Evolutionary conservation across 148 eudicot genomes (phyloP).

Genomic region (Rhododendron williamsianum): DNA sequence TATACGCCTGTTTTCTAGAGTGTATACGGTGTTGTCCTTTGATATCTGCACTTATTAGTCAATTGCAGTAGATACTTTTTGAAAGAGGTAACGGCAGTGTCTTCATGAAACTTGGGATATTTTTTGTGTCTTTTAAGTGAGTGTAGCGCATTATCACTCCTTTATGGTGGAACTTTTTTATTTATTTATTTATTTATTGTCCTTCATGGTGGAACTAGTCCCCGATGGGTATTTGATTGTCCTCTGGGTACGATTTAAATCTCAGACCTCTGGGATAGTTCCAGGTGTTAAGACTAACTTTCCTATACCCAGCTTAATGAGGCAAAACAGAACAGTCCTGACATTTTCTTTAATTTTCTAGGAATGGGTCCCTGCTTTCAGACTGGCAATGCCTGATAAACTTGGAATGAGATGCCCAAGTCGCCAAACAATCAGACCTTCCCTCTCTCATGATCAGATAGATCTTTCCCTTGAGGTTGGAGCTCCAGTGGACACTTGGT

Average conservation of each 20-base stretch:
- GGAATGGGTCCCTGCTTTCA: conserved; percentile 84
- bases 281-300: not conserved
- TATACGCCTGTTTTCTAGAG: not conserved
- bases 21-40: not conserved
- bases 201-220: not conserved
- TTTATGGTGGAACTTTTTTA: no score
- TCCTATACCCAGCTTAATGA: not conserved
- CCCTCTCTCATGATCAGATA: conserved; percentile 25
- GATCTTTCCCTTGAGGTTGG: conserved; percentile 51
- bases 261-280: not conserved
- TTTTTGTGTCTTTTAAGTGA: not conserved
- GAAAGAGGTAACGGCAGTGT: not conserved
- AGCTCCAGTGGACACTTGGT: conserved; percentile 87
- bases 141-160: not conserved
- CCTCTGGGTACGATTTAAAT: not conserved
- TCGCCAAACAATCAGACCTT: conserved; percentile 75
- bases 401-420: conserved; percentile 65
- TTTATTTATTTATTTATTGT: no score
- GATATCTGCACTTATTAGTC: not conserved
- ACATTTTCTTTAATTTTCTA: conserved; percentile 20
- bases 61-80: not conserved
- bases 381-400: conserved; percentile 73
- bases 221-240: not conserved
- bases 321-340: not conserved
- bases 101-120: not conserved